Conservation (phyloP, 768 basidiomycete genomes). For the Sporobolomyces phaffii region DNA sequence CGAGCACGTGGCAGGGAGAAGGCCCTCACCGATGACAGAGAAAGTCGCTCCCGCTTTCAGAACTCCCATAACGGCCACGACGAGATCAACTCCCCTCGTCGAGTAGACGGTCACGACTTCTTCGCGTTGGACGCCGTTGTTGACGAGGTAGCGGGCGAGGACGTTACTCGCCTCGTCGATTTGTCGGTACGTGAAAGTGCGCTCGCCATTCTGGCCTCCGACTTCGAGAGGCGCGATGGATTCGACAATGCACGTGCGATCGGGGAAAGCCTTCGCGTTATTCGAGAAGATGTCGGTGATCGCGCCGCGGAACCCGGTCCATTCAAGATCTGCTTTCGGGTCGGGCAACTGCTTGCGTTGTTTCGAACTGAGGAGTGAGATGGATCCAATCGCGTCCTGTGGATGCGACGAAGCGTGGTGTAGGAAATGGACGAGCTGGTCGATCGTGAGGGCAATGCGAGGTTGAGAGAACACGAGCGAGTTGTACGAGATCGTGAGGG, state of each 20-base stretch:
- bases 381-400: slow-evolving; percentile 64
- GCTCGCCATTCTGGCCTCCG: slow-evolving; percentile 53
- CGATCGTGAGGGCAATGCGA: slow-evolving; percentile 70
- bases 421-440: slow-evolving; percentile 75
- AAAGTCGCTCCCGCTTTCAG: slow-evolving; percentile 94
- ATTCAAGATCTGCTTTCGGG: slow-evolving; percentile 80
- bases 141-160: slow-evolving; percentile 79
- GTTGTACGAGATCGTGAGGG: slow-evolving; percentile 84
- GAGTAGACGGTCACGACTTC: slow-evolving; percentile 99
- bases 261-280: slow-evolving; percentile 74
- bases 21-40: slow-evolving; percentile 78
- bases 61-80: slow-evolving; percentile 93
- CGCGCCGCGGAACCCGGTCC: slow-evolving; percentile 96
- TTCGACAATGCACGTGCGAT: slow-evolving; percentile 84
- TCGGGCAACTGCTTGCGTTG: slow-evolving; percentile 70
- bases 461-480: slow-evolving; percentile 78
- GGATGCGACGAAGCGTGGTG: slow-evolving; percentile 66
- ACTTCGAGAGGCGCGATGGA: slow-evolving; percentile 50
- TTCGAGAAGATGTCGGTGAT: slow-evolving; percentile 89
- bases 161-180: slow-evolving; percentile 82
- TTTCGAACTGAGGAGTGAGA: slow-evolving; percentile 67
- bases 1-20: not conserved
- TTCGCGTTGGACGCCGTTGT: slow-evolving; percentile 77
- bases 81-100: slow-evolving; percentile 88
- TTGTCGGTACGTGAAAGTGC: slow-evolving; percentile 66